Percentiles rank a stretch among this genome's conserved stretches.
phyloP scores from a whole-genome alignment of 2,329 filamentous ascomycete genomes.

The Escovopsis weberi region DNA sequence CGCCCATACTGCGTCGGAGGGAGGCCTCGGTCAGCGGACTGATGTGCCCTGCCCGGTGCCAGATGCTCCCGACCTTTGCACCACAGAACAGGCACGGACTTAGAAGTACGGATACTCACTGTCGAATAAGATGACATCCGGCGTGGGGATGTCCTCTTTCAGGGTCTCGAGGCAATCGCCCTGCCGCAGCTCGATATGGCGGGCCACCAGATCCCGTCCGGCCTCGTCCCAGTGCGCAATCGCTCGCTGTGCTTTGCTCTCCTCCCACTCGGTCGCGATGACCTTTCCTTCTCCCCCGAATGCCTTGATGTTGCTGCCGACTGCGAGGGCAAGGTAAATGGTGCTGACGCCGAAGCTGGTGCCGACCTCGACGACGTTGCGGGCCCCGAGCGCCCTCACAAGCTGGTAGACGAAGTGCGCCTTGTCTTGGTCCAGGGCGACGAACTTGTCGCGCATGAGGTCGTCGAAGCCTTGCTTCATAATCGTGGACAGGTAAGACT shows the following conservation, averaged over 20 bases:
- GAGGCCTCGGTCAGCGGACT: too few species aligned
- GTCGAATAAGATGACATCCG: slow-evolving; percentile 42
- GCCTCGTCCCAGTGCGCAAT: slow-evolving; percentile 37
- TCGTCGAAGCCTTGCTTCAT: slow-evolving; percentile 9
- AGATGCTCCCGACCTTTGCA: too few species aligned
- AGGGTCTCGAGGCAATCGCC: slow-evolving; percentile 42
- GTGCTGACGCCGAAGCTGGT: slow-evolving; percentile 49
- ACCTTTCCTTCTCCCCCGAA: slow-evolving; percentile 18
- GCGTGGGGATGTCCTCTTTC: slow-evolving; percentile 11
- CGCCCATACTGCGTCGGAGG: slow-evolving; percentile 33
- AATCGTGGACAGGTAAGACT: not conserved
- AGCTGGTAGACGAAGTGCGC: slow-evolving; percentile 41
- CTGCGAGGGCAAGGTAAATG: slow-evolving; percentile 46
- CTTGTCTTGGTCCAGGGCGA: slow-evolving; percentile 45
- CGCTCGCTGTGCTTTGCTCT: slow-evolving; percentile 35
- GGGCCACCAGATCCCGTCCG: slow-evolving; percentile 29
- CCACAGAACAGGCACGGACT: too few species aligned
- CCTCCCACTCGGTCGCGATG: slow-evolving; percentile 47
- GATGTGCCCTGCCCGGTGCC: not conserved
- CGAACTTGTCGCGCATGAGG: slow-evolving; percentile 38
- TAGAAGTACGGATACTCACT: slow-evolving; percentile 14
- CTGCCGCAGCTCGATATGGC: slow-evolving; percentile 39
- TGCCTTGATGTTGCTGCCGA: slow-evolving; percentile 28
- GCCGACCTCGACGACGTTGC: slow-evolving; percentile 42
- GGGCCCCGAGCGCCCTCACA: slow-evolving; percentile 30